Percentiles rank a stretch among this genome's conserved stretches.
These are phyloP conservation scores for Taphrina communis DNA, from an alignment of 1,139 yeast species.

Conservation along the genomic window DNA sequence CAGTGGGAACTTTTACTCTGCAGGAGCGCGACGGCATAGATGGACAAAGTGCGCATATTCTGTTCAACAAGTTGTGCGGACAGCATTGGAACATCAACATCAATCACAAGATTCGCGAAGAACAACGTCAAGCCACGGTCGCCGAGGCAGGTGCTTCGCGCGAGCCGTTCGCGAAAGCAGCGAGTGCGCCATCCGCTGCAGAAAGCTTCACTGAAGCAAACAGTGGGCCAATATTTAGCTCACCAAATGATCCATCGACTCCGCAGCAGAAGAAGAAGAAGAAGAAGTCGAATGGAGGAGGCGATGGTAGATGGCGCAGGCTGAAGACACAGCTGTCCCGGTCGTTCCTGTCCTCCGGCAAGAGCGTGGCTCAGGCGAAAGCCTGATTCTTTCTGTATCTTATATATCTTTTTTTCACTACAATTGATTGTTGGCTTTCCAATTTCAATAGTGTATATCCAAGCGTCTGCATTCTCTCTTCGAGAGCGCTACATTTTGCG, in stretches of 20 bases:
- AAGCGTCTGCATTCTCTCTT: no score
- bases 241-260: no score
- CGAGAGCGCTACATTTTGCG: no score
- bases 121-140: slow-evolving; percentile 8
- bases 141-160: background rate
- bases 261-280: no score
- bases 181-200: no score
- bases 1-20: background rate
- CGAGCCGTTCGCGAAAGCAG: no score
- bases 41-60: slow-evolving; percentile 8
- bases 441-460: no score
- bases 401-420: no score
- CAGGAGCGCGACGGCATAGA: slow-evolving; percentile 19
- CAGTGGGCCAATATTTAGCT: no score
- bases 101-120: slow-evolving; percentile 13
- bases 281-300: background rate
- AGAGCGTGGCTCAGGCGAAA: background rate
- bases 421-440: no score
- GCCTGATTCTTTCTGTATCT: background rate
- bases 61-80: slow-evolving; percentile 6
- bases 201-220: no score
- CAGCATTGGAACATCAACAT: slow-evolving; percentile 27
- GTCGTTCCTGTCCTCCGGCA: background rate
- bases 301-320: background rate
- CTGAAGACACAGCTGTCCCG: background rate